phyloP scores from a whole-genome alignment of 768 basidiomycete genomes.

The Hericium rajendrae region DNA sequence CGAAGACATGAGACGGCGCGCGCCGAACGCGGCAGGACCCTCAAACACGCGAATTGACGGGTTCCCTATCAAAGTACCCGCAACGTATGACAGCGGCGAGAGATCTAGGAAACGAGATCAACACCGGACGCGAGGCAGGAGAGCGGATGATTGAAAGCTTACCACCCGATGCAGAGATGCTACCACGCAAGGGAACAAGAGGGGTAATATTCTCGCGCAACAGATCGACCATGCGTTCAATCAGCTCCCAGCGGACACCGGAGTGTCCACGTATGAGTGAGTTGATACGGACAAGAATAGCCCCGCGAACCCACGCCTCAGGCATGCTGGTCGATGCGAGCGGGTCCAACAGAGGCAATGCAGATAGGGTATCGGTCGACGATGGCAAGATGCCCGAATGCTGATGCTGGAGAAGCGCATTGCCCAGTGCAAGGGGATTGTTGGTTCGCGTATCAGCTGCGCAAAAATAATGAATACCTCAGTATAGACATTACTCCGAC shows the following conservation, averaged over 20 bases:
- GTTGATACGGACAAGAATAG: slow-evolving; percentile 82
- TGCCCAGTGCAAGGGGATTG: slow-evolving; percentile 61
- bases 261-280: slow-evolving; percentile 85
- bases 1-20: slow-evolving; percentile 44
- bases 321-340: slow-evolving; percentile 67
- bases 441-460: slow-evolving; percentile 76
- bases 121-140: slow-evolving; percentile 1
- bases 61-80: slow-evolving; percentile 72
- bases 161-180: slow-evolving; percentile 80
- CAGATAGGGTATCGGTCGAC: slow-evolving; percentile 36
- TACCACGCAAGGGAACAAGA: slow-evolving; percentile 74
- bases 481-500: slow-evolving; percentile 4
- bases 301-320: slow-evolving; percentile 80
- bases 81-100: slow-evolving; percentile 23
- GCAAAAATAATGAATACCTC: slow-evolving; percentile 6
- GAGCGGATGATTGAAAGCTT: slow-evolving; percentile 12
- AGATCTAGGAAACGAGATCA: slow-evolving; percentile 3
- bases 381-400: slow-evolving; percentile 68
- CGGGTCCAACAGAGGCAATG: slow-evolving; percentile 65
- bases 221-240: slow-evolving; percentile 68
- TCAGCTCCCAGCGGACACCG: slow-evolving; percentile 71
- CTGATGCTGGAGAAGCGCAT: slow-evolving; percentile 80
- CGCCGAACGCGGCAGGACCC: slow-evolving; percentile 38
- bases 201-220: slow-evolving; percentile 67
- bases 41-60: slow-evolving; percentile 67